phyloP scores from a whole-genome alignment of 768 basidiomycete genomes.

The Asterophora parasitica region DNA sequence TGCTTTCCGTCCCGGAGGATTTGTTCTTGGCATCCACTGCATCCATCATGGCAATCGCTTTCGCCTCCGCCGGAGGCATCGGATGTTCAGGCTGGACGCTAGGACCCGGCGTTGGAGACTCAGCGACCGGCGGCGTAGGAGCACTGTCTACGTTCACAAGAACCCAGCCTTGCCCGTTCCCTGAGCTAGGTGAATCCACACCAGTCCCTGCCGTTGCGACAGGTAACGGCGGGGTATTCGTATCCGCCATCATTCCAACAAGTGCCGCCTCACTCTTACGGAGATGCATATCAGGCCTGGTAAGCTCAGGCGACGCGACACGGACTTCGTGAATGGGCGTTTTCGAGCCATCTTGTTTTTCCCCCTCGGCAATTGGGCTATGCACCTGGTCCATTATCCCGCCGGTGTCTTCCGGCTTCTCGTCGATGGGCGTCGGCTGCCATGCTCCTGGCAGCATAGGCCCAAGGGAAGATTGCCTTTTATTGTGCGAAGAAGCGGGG shows the following conservation, averaged over 20 bases:
- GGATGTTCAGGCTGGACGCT: neutral
- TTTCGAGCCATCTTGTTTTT: conserved; percentile 14
- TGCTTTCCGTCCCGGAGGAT: conserved; percentile 19
- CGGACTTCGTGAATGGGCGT: conserved; percentile 48
- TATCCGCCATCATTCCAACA: conserved; percentile 44
- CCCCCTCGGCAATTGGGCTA: conserved; percentile 22
- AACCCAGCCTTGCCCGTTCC: conserved; percentile 57
- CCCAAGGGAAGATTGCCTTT: conserved; percentile 22
- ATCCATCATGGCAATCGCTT: conserved; percentile 59
- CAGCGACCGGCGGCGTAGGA: neutral
- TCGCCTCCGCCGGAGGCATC: conserved; percentile 37
- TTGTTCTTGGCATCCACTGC: conserved; percentile 47
- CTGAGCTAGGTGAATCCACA: conserved; percentile 12
- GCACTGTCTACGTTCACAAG: conserved; percentile 54
- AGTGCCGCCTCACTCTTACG: conserved; percentile 64
- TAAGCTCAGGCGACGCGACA: conserved; percentile 50
- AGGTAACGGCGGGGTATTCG: conserved; percentile 18
- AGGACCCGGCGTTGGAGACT: neutral
- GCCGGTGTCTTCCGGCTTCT: conserved; percentile 29
- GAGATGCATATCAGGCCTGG: conserved; percentile 35
- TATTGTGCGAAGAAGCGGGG: neutral
- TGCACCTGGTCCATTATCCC: conserved; percentile 4
- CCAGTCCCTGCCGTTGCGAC: conserved; percentile 1
- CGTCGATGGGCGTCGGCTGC: conserved; percentile 51
- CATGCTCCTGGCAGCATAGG: conserved; percentile 51